A percentile compares a stretch with the other conserved stretches of the same genome.
Conservation (phyloP, 2,329 filamentous ascomycete species). For the Aspergillaceae sp. region DNA sequence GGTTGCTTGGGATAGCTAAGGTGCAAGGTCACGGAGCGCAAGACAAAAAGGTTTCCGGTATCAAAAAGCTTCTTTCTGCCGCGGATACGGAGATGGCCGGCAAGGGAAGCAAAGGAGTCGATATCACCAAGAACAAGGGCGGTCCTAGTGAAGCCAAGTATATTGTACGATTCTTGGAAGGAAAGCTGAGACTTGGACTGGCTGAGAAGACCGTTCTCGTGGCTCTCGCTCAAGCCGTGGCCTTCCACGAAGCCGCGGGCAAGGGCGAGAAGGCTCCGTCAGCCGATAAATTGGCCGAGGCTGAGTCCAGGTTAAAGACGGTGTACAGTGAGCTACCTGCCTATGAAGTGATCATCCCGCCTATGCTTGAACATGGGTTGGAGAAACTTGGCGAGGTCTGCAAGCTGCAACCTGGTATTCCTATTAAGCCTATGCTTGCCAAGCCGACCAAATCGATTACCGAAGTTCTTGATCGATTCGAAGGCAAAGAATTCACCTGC, state of each 20-base stretch:
- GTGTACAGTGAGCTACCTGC: conserved; percentile 92
- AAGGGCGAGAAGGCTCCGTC: conserved; percentile 61
- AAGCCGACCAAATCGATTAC: conserved; percentile 98
- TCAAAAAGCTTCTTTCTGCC: conserved; percentile 92
- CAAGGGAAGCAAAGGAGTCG: conserved; percentile 57
- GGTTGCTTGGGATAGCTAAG: conserved; percentile 80
- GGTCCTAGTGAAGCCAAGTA: conserved; percentile 93
- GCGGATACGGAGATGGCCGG: conserved; percentile 66
- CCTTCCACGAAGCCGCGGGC: conserved; percentile 68
- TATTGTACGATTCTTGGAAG: conserved; percentile 85
- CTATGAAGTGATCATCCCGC: conserved; percentile 89
- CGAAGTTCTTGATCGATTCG: conserved; percentile 92
- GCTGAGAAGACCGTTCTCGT: conserved; percentile 90
- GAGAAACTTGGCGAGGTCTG: conserved; percentile 73
- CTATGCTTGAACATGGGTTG: conserved; percentile 79
- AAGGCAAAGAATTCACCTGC: conserved; percentile 90
- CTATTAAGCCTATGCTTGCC: conserved; percentile 95
- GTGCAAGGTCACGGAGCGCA: conserved; percentile 80
- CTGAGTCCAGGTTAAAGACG: conserved; percentile 76
- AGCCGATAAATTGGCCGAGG: conserved; percentile 68
- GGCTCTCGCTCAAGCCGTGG: conserved; percentile 78
- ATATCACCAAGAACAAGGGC: conserved; percentile 86
- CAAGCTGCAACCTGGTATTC: conserved; percentile 86
- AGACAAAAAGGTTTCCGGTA: conserved; percentile 80
- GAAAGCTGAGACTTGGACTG: conserved; percentile 82